phyloP scores from a whole-genome alignment of 164 flowering plant genomes.

The Dillenia turbinata region DNA sequence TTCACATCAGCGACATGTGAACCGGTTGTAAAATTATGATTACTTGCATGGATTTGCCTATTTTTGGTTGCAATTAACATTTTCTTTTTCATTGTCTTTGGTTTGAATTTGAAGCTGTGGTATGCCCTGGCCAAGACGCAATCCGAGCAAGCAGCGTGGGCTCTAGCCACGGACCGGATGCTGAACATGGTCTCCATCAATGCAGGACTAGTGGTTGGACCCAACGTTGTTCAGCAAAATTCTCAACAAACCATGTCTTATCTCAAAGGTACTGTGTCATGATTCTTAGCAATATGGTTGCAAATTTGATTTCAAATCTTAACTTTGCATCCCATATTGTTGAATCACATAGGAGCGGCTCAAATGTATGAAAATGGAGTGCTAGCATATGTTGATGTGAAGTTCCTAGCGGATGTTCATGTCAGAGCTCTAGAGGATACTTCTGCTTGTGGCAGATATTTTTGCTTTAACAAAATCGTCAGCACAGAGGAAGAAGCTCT shows the following conservation, averaged over 20 bases:
- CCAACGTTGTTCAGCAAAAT: conserved; percentile 38
- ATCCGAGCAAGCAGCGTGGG: conserved; percentile 74
- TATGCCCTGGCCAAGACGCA: conserved; percentile 66
- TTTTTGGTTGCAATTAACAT: background rate
- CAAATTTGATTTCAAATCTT: background rate
- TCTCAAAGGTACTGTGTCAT: conserved; percentile 40
- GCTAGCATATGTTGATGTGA: conserved; percentile 50
- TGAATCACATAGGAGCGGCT: conserved; percentile 44
- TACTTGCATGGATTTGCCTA: background rate
- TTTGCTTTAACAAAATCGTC: conserved; percentile 52
- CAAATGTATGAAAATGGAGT: conserved; percentile 74
- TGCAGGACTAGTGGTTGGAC: conserved; percentile 56
- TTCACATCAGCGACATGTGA: no score
- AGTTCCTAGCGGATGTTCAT: conserved; percentile 54
- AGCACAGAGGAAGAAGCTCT: conserved; percentile 46
- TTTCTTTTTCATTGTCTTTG: background rate
- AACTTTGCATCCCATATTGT: background rate
- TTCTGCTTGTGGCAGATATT: conserved; percentile 55
- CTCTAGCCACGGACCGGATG: conserved; percentile 70
- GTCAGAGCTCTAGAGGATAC: conserved; percentile 51
- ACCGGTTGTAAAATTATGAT: no score
- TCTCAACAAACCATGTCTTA: conserved; percentile 42
- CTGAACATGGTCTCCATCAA: conserved; percentile 73
- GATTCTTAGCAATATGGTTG: no score
- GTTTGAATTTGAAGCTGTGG: conserved; percentile 45